Base-by-base conservation (phyloP, 129 eudicot species). In the Cynara cardunculus region DNA sequence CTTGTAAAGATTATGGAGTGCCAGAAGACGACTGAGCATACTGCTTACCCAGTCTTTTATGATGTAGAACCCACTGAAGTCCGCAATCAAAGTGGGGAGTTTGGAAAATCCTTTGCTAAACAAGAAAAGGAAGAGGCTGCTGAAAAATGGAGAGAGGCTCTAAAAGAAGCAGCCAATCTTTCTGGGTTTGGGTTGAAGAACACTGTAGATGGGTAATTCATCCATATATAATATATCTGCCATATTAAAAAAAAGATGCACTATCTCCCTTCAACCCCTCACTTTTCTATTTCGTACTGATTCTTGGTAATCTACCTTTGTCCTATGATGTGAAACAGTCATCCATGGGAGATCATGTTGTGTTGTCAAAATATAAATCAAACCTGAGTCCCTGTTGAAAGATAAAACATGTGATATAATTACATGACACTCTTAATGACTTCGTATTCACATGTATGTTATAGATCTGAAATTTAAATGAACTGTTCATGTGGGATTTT, bases 11-110 rank as follows among this genome's bases (percentile, higher is more conserved):
- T 34, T 34, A 34, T 34, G 39, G 39, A 34, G 39, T 34, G 0
- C 39, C 39, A 34, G 39, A 34, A 34, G 39, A 34, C 7, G 1
- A 0, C 9, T 34, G 39, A 0, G 7, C 39, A 34, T 34, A 34
- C 1, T 7, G 39, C 76, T 72, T 72, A 72, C 76, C 76, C 76
- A 0, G 19, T 72, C 61, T 72, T 72, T 10, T 72, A 72, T 72
- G 76, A 72, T 37, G 76, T 72, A 62, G 76, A 72, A 24, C 76
- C 76, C 61, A 32, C 35, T 5, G 35, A 32, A 32, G 35, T 32
- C 35, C 7, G 35, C 35, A 32, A 32, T 0, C 35, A 32, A 32
- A 32, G 6, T 4, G 35, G 35, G 35, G 35, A 32, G 4, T 32
- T 61, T 61, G 67, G 24, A 61, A n/a, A 18, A 61, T 25, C 67